These are phyloP conservation scores for Naganishia antarctica DNA, from an alignment of 768 basidiomycete species.

Conservation along the genomic window DNA sequence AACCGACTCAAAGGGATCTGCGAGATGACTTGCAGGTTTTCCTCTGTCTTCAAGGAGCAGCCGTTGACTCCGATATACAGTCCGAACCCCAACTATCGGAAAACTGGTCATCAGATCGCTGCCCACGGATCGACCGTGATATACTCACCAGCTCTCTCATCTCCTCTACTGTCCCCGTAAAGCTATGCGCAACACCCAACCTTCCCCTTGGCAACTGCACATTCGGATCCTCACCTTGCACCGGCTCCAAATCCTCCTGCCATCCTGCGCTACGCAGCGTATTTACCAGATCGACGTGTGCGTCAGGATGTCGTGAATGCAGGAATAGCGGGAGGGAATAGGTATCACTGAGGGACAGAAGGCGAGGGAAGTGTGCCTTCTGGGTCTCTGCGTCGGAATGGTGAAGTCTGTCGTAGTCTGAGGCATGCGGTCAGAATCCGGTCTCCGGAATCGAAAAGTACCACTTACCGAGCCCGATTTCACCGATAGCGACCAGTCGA, in stretches of 20 bases:
- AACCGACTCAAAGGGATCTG: slow-evolving; percentile 60
- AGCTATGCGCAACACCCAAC: slow-evolving; percentile 74
- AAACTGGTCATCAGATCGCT: not conserved
- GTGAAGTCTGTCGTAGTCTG: slow-evolving; percentile 73
- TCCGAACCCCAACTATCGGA: slow-evolving; percentile 62
- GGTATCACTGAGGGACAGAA: slow-evolving; percentile 65
- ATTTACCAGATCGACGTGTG: slow-evolving; percentile 63
- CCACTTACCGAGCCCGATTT: slow-evolving; percentile 67
- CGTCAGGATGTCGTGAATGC: slow-evolving; percentile 63
- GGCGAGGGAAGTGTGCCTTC: slow-evolving; percentile 61
- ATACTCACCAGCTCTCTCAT: slow-evolving; percentile 61
- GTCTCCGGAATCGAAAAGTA: not conserved
- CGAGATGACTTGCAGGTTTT: slow-evolving; percentile 59
- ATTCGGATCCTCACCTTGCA: slow-evolving; percentile 35
- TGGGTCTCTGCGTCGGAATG: slow-evolving; percentile 63
- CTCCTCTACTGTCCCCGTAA: slow-evolving; percentile 66
- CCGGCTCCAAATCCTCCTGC: slow-evolving; percentile 54
- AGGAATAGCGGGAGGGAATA: slow-evolving; percentile 72
- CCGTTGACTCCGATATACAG: slow-evolving; percentile 71
- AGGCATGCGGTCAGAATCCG: not conserved
- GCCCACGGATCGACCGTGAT: not conserved
- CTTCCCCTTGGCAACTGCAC: slow-evolving; percentile 49
- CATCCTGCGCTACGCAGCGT: slow-evolving; percentile 67
- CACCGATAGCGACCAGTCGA: slow-evolving; percentile 61
- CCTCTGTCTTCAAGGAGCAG: slow-evolving; percentile 68